Conservation (phyloP, 495 filamentous ascomycete genomes). For the Geoglossum glabrum region DNA sequence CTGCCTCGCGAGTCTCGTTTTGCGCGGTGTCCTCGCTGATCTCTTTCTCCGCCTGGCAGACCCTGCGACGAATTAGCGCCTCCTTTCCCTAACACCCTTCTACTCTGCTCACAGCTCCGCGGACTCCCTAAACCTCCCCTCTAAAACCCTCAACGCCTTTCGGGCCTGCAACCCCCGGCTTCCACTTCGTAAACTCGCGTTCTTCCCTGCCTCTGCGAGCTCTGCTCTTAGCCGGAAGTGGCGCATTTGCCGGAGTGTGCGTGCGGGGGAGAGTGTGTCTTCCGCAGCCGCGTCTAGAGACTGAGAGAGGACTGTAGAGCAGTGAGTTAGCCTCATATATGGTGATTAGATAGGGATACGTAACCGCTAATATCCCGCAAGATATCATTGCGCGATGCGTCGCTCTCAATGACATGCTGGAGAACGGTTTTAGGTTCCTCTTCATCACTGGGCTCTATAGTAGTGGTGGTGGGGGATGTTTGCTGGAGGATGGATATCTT, state of each 20-base stretch:
- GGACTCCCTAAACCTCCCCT: conserved; percentile 38
- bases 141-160: conserved; percentile 43
- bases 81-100: conserved; percentile 4
- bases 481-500: not conserved
- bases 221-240: conserved; percentile 37
- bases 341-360: conserved; percentile 5
- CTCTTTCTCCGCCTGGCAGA: conserved; percentile 29
- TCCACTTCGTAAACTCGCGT: conserved; percentile 51
- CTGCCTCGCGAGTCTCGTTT: conserved; percentile 40
- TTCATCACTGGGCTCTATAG: not conserved
- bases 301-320: conserved; percentile 14
- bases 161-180: conserved; percentile 49
- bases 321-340: not conserved
- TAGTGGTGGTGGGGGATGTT: conserved; percentile 6
- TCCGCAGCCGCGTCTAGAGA: conserved; percentile 25
- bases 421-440: conserved; percentile 26
- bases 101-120: conserved; percentile 23
- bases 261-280: conserved; percentile 34
- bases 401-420: conserved; percentile 45
- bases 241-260: conserved; percentile 35
- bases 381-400: conserved; percentile 36
- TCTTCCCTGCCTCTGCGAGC: conserved; percentile 47
- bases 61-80: conserved; percentile 17
- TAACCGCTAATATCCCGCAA: conserved; percentile 35
- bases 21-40: conserved; percentile 33